Conservation (phyloP, 1,284 basidiomycete species). For the Austroboletus olivaceoglutinosus region DNA sequence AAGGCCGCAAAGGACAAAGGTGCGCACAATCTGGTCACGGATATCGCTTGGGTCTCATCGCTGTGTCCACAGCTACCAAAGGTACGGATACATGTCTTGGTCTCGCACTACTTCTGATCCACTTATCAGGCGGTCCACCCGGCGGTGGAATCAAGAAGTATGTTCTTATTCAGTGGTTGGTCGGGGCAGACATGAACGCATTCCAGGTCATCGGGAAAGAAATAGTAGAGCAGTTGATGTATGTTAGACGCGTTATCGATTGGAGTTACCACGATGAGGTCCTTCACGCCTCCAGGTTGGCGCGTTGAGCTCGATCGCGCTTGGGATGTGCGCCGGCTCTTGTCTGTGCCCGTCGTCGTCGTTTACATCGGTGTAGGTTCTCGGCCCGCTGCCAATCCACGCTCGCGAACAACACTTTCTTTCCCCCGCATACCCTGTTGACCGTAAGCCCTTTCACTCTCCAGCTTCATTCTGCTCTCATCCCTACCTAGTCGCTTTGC, state of each 20-base stretch:
- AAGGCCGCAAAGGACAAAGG: slow-evolving; percentile 71
- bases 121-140: slow-evolving; percentile 55
- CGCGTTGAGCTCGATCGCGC: slow-evolving; percentile 21
- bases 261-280: slow-evolving; percentile 3
- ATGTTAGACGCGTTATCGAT: background rate
- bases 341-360: background rate
- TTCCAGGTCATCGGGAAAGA: background rate
- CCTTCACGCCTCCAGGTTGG: slow-evolving; percentile 13
- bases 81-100: slow-evolving; percentile 40
- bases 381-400: slow-evolving; percentile 79
- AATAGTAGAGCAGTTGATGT: background rate
- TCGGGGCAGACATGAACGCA: slow-evolving; percentile 59
- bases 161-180: slow-evolving; percentile 26
- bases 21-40: slow-evolving; percentile 29
- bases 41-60: background rate
- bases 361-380: slow-evolving; percentile 43
- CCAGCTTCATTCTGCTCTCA: background rate
- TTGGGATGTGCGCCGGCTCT: slow-evolving; percentile 26
- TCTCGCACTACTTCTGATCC: background rate
- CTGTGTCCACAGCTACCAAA: slow-evolving; percentile 50
- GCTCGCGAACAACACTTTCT: slow-evolving; percentile 78
- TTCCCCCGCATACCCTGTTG: slow-evolving; percentile 69
- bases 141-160: slow-evolving; percentile 83
- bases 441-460: slow-evolving; percentile 42
- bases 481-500: slow-evolving; percentile 16